Evolutionary conservation across 495 filamentous ascomycete genomes (phyloP).

Genomic region (Aspergillus olivimuriae): DNA sequence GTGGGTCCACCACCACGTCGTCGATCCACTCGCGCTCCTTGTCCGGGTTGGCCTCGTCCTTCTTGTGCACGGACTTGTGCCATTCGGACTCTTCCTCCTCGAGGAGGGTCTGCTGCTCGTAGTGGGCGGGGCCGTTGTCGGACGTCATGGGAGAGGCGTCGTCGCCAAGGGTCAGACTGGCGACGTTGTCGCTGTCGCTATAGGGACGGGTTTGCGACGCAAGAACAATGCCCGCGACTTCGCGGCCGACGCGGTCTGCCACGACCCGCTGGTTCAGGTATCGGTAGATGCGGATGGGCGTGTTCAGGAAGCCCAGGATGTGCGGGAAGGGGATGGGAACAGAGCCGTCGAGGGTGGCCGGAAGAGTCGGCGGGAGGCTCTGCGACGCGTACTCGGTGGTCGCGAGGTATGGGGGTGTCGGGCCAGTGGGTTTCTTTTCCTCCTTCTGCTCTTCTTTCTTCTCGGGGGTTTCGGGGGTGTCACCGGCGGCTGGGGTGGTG

Average conservation of each 20-base stretch:
- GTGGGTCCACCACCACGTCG: conserved; percentile 67
- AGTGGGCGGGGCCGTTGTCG: conserved; percentile 14
- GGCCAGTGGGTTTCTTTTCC: conserved; percentile 42
- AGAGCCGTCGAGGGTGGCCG: conserved; percentile 56
- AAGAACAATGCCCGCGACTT: conserved; percentile 79
- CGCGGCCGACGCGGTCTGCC: conserved; percentile 82
- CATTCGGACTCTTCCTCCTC: conserved; percentile 77
- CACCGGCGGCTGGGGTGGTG: conserved; percentile 17
- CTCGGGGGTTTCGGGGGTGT: conserved; percentile 15
- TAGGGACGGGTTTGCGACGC: conserved; percentile 51
- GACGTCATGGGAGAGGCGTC: neutral
- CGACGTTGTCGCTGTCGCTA: conserved; percentile 21
- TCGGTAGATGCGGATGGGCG: conserved; percentile 75
- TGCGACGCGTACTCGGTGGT: conserved; percentile 60
- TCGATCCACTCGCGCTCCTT: conserved; percentile 70
- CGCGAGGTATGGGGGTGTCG: conserved; percentile 57
- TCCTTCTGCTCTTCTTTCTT: conserved; percentile 37
- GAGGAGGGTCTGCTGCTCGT: conserved; percentile 69
- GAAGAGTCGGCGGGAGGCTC: conserved; percentile 52
- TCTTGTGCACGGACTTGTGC: conserved; percentile 73
- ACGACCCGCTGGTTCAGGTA: conserved; percentile 81
- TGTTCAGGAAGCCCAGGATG: conserved; percentile 89
- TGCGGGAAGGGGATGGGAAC: conserved; percentile 76
- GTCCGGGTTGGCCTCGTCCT: conserved; percentile 38
- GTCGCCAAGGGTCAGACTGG: conserved; percentile 19